Evolutionary conservation across 2,329 filamentous ascomycete genomes (phyloP).

Genomic region (Byssoonygena ceratinophila): DNA sequence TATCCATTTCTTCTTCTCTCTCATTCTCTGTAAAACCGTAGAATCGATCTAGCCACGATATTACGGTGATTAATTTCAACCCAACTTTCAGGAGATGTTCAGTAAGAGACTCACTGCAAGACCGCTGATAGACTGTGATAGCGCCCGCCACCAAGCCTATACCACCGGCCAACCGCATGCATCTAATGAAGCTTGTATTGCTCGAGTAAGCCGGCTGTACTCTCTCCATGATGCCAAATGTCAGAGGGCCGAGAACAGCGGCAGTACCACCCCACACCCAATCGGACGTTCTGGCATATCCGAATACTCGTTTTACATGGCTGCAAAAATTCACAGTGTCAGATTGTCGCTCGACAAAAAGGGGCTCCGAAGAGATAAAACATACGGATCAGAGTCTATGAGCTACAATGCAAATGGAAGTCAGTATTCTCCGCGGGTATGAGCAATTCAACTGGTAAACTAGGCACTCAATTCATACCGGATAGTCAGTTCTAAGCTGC

Average conservation of each 20-base stretch:
- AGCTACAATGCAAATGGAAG: conserved; percentile 50
- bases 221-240: conserved; percentile 70
- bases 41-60: conserved; percentile 60
- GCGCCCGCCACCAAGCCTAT: conserved; percentile 70
- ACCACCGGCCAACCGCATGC: conserved; percentile 66
- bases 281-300: conserved; percentile 78
- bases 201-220: conserved; percentile 76
- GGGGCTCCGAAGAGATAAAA: conserved; percentile 16
- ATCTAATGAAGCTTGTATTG: conserved; percentile 67
- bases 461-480: conserved; percentile 49
- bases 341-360: background rate
- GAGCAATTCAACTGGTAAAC: background rate
- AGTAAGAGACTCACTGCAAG: conserved; percentile 54
- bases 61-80: conserved; percentile 11
- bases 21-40: conserved; percentile 90
- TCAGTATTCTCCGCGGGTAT: conserved; percentile 11
- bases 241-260: conserved; percentile 59
- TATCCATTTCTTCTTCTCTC: conserved; percentile 88
- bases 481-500: conserved; percentile 70
- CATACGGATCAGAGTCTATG: conserved; percentile 98
- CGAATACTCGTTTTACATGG: conserved; percentile 80
- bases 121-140: conserved; percentile 74
- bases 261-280: conserved; percentile 61
- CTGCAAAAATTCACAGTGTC: conserved; percentile 36
- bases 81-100: conserved; percentile 7